Conservation (phyloP, 805 yeast species). For the Metschnikowia cubensis region DNA sequence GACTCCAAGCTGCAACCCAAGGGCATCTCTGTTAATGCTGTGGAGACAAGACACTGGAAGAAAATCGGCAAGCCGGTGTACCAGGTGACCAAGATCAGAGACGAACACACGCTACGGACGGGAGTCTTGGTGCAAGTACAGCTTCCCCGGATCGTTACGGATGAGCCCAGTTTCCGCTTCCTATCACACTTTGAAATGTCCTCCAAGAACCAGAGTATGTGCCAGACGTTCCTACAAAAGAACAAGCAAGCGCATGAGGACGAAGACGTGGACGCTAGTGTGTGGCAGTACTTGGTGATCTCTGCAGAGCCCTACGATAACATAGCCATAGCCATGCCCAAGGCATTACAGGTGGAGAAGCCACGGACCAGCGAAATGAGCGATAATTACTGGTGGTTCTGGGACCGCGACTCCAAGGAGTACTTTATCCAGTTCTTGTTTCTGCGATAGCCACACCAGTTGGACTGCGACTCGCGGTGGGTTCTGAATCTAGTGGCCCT, state of each 20-base stretch:
- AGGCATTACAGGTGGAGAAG: constrained; percentile 47
- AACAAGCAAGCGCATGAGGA: constrained; percentile 18
- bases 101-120: constrained; percentile 49
- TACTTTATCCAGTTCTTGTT: constrained; percentile 72
- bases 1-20: constrained; percentile 14
- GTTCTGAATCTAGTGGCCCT: too few species aligned
- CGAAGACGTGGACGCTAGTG: constrained; percentile 26
- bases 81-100: constrained; percentile 63
- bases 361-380: constrained; percentile 23
- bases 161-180: constrained; percentile 63
- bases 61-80: constrained; percentile 75
- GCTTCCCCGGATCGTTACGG: constrained; percentile 46
- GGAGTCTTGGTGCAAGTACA: constrained; percentile 68
- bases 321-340: constrained; percentile 70
- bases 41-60: constrained; percentile 43
- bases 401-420: constrained; percentile 67
- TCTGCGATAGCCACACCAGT: background rate
- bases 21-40: constrained; percentile 33
- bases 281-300: constrained; percentile 67
- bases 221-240: constrained; percentile 24
- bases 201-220: constrained; percentile 35
- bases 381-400: constrained; percentile 57
- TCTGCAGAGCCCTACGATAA: constrained; percentile 92
- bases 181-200: constrained; percentile 72
- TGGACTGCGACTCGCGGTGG: too few species aligned